phyloP scores from a whole-genome alignment of 1,284 basidiomycete genomes.

The Pseudozyma tsukubaensis region DNA sequence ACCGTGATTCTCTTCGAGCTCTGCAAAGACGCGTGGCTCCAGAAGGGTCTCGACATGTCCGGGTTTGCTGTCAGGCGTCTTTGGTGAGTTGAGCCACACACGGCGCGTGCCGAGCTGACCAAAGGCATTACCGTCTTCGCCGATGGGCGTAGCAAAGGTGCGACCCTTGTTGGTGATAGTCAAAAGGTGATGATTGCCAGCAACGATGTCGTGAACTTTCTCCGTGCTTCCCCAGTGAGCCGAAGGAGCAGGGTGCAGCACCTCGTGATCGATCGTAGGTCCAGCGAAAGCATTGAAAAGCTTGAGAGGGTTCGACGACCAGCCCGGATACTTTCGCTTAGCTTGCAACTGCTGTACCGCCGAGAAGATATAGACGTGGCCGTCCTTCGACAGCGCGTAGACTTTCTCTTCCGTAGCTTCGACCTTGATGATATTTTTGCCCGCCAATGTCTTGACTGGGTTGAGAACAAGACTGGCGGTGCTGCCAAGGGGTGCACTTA shows the following conservation, averaged over 20 bases:
- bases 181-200: constrained; percentile 82
- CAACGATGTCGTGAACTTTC: constrained; percentile 52
- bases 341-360: constrained; percentile 47
- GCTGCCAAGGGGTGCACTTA: constrained; percentile 38
- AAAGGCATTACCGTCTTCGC: constrained; percentile 81
- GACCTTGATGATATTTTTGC: constrained; percentile 64
- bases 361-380: constrained; percentile 65
- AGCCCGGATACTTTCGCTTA: constrained; percentile 33
- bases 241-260: constrained; percentile 39
- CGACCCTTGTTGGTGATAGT: constrained; percentile 85
- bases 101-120: constrained; percentile 79
- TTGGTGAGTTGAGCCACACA: constrained; percentile 72
- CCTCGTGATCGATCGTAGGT: constrained; percentile 53
- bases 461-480: constrained; percentile 28
- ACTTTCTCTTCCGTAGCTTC: constrained; percentile 62
- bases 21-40: constrained; percentile 55
- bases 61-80: constrained; percentile 69
- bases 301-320: constrained; percentile 50
- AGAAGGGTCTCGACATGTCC: constrained; percentile 70
- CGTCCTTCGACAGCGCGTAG: constrained; percentile 59
- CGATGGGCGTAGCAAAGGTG: constrained; percentile 82
- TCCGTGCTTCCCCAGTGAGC: constrained; percentile 49
- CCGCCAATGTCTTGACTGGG: constrained; percentile 60
- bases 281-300: constrained; percentile 52
- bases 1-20: constrained; percentile 65